Evolutionary conservation across 2,329 filamentous ascomycete genomes (phyloP).

Genomic region (Sordariomycetes sp.): DNA sequence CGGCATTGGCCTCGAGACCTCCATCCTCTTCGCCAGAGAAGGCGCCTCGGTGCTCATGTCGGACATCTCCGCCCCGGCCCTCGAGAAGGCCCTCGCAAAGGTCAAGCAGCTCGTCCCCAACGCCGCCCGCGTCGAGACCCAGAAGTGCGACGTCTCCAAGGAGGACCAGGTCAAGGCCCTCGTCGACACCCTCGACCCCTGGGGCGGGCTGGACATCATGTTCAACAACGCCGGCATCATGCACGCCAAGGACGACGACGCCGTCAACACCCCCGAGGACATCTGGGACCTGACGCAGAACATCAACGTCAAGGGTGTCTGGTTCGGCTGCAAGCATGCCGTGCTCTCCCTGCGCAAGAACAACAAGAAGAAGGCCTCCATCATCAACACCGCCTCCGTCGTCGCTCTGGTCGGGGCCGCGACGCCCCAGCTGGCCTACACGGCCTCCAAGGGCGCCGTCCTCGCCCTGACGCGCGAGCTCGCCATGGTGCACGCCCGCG

Average conservation of each 20-base stretch:
- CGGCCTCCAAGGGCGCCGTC: slow-evolving; percentile 87
- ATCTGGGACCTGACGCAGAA: slow-evolving; percentile 92
- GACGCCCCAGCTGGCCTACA: slow-evolving; percentile 86
- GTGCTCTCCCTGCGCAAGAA: slow-evolving; percentile 72
- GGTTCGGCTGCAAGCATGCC: slow-evolving; percentile 90
- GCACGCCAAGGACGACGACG: slow-evolving; percentile 75
- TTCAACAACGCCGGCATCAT: slow-evolving; percentile 99
- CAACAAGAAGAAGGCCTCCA: slow-evolving; percentile 67
- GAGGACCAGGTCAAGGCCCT: slow-evolving; percentile 69
- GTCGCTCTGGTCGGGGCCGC: slow-evolving; percentile 81
- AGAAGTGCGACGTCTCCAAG: slow-evolving; percentile 69
- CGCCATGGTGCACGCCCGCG: slow-evolving; percentile 83
- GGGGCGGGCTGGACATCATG: slow-evolving; percentile 83
- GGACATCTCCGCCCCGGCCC: slow-evolving; percentile 71
- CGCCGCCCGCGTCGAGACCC: slow-evolving; percentile 50
- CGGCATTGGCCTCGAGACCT: slow-evolving; percentile 88
- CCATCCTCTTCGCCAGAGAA: slow-evolving; percentile 82
- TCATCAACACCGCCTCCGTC: slow-evolving; percentile 89
- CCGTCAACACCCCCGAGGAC: slow-evolving; percentile 74
- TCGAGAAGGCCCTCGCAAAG: slow-evolving; percentile 68
- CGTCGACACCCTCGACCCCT: slow-evolving; percentile 66
- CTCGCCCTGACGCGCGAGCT: slow-evolving; percentile 83
- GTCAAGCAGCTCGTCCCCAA: slow-evolving; percentile 62
- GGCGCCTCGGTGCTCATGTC: slow-evolving; percentile 79
- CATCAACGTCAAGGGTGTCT: slow-evolving; percentile 98